These are phyloP conservation scores for Fusarium phyllophilum DNA, from an alignment of 2,329 filamentous ascomycete genomes.

Conservation along the genomic window DNA sequence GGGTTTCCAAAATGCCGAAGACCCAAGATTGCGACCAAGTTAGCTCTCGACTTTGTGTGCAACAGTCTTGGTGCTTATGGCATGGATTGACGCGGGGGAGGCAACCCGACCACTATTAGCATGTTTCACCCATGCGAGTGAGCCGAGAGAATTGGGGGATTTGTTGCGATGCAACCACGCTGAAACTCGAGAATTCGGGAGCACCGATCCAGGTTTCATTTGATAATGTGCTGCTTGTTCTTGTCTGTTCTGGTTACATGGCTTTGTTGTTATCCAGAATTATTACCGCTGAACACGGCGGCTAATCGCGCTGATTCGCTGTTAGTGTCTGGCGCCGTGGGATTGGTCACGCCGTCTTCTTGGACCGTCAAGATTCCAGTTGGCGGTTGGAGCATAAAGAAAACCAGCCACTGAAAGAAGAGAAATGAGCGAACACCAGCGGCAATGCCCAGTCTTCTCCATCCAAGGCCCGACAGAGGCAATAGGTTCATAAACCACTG, in stretches of 20 bases:
- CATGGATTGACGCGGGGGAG: slow-evolving; percentile 40
- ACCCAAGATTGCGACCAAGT: slow-evolving; percentile 5
- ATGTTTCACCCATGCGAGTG: slow-evolving; percentile 36
- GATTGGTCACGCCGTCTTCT: slow-evolving; percentile 37
- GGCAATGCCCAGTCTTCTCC: slow-evolving; percentile 16
- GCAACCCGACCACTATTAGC: slow-evolving; percentile 34
- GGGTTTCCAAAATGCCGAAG: slow-evolving; percentile 11
- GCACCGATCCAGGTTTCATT: slow-evolving; percentile 22
- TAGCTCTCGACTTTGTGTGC: slow-evolving; percentile 5
- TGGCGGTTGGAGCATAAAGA: slow-evolving; percentile 39
- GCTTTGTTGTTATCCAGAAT: slow-evolving; percentile 13
- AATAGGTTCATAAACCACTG: slow-evolving; percentile 13
- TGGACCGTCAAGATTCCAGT: slow-evolving; percentile 19
- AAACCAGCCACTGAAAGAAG: slow-evolving; percentile 27
- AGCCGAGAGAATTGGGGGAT: slow-evolving; percentile 20
- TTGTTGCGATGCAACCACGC: slow-evolving; percentile 35
- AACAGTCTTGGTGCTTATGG: slow-evolving; percentile 11
- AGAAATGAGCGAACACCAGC: slow-evolving; percentile 7
- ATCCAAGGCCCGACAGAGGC: neutral
- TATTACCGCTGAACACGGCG: slow-evolving; percentile 31
- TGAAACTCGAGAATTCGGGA: slow-evolving; percentile 35
- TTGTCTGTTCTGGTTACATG: neutral
- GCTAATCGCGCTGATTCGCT: slow-evolving; percentile 24
- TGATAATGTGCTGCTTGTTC: neutral
- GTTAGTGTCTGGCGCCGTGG: slow-evolving; percentile 5